These are phyloP conservation scores for Sideroxylon spinosum DNA, from an alignment of 179 eudicot species.

Conservation along the genomic window DNA sequence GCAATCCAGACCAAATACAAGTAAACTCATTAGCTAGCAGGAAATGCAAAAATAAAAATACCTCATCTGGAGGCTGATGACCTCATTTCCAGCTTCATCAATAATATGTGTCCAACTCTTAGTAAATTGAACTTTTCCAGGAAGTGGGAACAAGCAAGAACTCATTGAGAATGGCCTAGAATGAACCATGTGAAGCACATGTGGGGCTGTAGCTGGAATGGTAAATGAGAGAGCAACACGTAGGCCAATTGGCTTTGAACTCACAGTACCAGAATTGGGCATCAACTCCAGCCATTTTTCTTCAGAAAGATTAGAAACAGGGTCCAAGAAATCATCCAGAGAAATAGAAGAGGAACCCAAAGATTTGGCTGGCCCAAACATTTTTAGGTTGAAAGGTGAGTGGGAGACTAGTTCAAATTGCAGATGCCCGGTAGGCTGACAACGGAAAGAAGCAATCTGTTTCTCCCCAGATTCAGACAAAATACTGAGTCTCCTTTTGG, in stretches of 20 bases:
- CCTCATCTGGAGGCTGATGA: slow-evolving; percentile 78
- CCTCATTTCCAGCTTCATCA: slow-evolving; percentile 62
- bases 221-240: slow-evolving; percentile 71
- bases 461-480: slow-evolving; percentile 58
- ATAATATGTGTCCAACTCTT: slow-evolving; percentile 50
- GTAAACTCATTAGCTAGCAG: no score
- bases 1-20: background rate
- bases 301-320: slow-evolving; percentile 45
- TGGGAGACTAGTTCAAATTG: slow-evolving; percentile 52
- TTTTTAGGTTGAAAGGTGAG: slow-evolving; percentile 35
- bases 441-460: slow-evolving; percentile 72
- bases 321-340: slow-evolving; percentile 45
- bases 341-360: slow-evolving; percentile 62
- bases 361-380: slow-evolving; percentile 38
- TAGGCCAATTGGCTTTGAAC: slow-evolving; percentile 50
- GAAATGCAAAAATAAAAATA: slow-evolving; percentile 18
- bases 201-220: slow-evolving; percentile 51
- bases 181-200: slow-evolving; percentile 48
- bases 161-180: slow-evolving; percentile 36
- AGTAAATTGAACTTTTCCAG: slow-evolving; percentile 38
- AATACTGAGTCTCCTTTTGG: slow-evolving; percentile 53
- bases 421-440: slow-evolving; percentile 71
- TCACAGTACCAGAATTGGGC: slow-evolving; percentile 33
- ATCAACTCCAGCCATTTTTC: slow-evolving; percentile 72
- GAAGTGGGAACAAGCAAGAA: slow-evolving; percentile 57